Percentiles rank a stretch among this genome's conserved stretches.
phyloP scores from a whole-genome alignment of 495 filamentous ascomycete species.

The Copromyces sp. region DNA sequence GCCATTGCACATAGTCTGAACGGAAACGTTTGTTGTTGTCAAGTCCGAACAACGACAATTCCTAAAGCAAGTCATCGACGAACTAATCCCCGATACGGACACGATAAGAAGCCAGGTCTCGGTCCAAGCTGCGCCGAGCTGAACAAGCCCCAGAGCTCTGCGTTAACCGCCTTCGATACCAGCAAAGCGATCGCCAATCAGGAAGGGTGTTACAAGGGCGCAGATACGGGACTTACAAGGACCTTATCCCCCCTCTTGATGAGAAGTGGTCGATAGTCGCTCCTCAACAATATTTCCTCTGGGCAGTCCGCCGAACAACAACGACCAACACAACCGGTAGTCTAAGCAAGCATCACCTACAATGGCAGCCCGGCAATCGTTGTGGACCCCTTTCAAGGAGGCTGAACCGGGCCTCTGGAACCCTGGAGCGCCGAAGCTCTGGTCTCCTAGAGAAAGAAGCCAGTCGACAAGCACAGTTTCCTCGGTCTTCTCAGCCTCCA shows the following conservation, averaged over 20 bases:
- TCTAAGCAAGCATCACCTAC: not conserved
- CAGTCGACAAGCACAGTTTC: not conserved
- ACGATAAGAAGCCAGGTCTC: not conserved
- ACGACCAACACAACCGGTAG: not conserved
- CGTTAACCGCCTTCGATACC: not conserved
- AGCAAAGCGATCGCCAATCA: not conserved
- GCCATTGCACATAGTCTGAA: not conserved
- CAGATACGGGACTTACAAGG: not conserved
- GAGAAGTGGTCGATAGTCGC: not conserved
- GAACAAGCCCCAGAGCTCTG: not conserved
- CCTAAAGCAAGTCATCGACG: not conserved
- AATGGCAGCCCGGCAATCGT: not conserved
- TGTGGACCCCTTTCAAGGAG: not conserved
- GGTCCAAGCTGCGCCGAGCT: not conserved
- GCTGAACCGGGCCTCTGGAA: not conserved
- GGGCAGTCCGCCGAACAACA: not conserved
- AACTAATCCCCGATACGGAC: not conserved
- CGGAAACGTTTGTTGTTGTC: not conserved
- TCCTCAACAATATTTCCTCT: not conserved
- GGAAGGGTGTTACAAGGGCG: not conserved
- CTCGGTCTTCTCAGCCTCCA: not conserved
- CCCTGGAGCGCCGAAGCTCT: not conserved
- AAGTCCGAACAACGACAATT: not conserved
- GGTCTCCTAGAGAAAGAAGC: not conserved
- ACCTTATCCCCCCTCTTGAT: not conserved